Evolutionary conservation across 1,284 basidiomycete species (phyloP).

Genomic region (Rhizopogon parksii): DNA sequence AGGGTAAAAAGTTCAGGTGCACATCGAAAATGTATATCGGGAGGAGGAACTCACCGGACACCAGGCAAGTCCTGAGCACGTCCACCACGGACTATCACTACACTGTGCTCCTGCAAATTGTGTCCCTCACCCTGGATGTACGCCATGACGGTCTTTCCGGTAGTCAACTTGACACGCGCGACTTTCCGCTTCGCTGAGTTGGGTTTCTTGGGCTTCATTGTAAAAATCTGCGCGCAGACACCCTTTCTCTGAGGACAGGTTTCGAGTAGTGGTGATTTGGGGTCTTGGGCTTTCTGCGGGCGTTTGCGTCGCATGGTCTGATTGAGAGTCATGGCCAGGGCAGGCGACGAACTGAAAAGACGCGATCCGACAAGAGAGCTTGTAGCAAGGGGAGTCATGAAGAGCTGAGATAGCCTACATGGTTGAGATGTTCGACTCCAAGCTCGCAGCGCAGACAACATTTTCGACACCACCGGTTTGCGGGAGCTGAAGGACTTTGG

Average conservation of each 20-base stretch:
- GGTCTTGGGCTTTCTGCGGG: constrained; percentile 41
- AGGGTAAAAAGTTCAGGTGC: constrained; percentile 8
- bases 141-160: constrained; percentile 85
- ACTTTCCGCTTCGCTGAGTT: constrained; percentile 99
- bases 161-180: constrained; percentile 87
- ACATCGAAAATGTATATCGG: neutral
- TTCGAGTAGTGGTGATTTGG: constrained; percentile 74
- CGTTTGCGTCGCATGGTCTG: constrained; percentile 67
- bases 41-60: constrained; percentile 66
- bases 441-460: constrained; percentile 21
- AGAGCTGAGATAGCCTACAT: constrained; percentile 17
- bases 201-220: constrained; percentile 92
- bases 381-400: constrained; percentile 10
- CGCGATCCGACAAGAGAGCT: constrained; percentile 30
- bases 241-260: constrained; percentile 83
- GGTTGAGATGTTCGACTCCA: constrained; percentile 10
- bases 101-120: constrained; percentile 96
- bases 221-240: constrained; percentile 81
- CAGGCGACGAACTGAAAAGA: constrained; percentile 60
- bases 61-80: constrained; percentile 96
- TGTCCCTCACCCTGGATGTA: constrained; percentile 98
- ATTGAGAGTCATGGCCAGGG: constrained; percentile 66
- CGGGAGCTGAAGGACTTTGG: neutral
- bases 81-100: constrained; percentile 90
- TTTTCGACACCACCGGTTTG: constrained; percentile 2